A percentile compares a stretch with the other conserved stretches of the same genome.
phyloP scores from a whole-genome alignment of 2,329 filamentous ascomycete species.

The Orbilia oligospora region DNA sequence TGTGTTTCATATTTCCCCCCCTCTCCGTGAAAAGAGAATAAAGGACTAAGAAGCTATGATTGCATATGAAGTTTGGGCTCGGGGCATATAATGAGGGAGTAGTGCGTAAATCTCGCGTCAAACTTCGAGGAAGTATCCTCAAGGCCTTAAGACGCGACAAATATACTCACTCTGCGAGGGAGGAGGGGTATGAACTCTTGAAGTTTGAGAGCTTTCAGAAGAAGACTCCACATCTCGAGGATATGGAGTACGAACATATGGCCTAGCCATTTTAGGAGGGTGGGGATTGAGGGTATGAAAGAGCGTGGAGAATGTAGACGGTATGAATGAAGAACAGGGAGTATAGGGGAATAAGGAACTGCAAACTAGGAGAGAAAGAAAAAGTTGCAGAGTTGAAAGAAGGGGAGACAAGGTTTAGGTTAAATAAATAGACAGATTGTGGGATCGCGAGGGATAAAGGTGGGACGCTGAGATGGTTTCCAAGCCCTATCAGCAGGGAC shows the following conservation, averaged over 20 bases:
- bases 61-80: not conserved
- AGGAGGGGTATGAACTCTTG: not conserved
- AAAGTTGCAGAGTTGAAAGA: not conserved
- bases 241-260: not conserved
- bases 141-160: not conserved
- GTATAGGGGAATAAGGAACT: not conserved
- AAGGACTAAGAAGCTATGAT: not conserved
- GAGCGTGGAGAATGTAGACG: no score
- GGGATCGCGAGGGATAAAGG: not conserved
- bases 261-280: not conserved
- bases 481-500: not conserved
- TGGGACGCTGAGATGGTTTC: not conserved
- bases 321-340: not conserved
- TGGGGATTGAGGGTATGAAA: not conserved
- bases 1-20: not conserved
- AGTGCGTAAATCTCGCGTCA: not conserved
- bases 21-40: not conserved
- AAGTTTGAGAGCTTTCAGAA: not conserved
- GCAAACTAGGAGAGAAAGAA: not conserved
- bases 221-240: not conserved
- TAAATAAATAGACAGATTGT: not conserved
- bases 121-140: not conserved
- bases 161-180: conserved; percentile 14
- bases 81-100: not conserved
- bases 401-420: not conserved